Conservation (phyloP, 202 grass and related monocot genomes). For the Zizania palustris region DNA sequence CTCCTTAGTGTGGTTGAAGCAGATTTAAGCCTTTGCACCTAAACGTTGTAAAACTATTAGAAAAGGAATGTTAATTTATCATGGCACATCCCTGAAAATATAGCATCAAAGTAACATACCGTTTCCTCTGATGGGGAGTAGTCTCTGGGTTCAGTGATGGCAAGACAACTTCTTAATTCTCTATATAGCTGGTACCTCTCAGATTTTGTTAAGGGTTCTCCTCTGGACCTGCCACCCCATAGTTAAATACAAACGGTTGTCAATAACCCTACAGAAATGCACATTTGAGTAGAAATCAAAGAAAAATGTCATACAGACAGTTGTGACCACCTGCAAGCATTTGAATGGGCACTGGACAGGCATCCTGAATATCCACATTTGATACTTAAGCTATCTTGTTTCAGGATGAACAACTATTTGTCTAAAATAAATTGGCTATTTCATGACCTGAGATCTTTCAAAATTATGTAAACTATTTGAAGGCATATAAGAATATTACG, state of each 20-base stretch:
- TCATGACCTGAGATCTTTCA: conserved; percentile 25
- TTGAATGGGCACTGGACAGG: not conserved
- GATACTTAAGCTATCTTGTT: conserved; percentile 32
- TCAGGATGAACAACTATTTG: conserved; percentile 1
- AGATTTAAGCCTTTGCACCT: conserved; percentile 71
- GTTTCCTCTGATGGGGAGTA: conserved; percentile 72
- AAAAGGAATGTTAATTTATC: conserved; percentile 28
- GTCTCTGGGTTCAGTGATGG: conserved; percentile 64
- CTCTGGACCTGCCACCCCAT: conserved; percentile 52
- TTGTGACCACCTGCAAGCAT: conserved; percentile 31
- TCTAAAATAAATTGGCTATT: conserved; percentile 8
- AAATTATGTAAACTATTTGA: not conserved
- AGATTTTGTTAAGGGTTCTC: conserved; percentile 61
- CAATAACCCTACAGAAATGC: conserved; percentile 5
- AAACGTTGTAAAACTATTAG: conserved; percentile 45
- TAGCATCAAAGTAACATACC: conserved; percentile 59
- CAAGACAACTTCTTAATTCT: conserved; percentile 75
- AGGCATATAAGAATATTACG: conserved; percentile 30
- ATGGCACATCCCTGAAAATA: conserved; percentile 5
- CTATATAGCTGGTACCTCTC: conserved; percentile 72
- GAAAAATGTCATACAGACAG: conserved; percentile 18
- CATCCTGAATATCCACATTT: not conserved
- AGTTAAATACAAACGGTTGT: conserved; percentile 15
- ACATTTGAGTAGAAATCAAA: conserved; percentile 31
- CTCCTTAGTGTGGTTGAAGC: conserved; percentile 63